Percentiles rank a stretch among this genome's conserved stretches.
Conservation (phyloP, 1,284 basidiomycete genomes). For the Papiliotrema terrestris region DNA sequence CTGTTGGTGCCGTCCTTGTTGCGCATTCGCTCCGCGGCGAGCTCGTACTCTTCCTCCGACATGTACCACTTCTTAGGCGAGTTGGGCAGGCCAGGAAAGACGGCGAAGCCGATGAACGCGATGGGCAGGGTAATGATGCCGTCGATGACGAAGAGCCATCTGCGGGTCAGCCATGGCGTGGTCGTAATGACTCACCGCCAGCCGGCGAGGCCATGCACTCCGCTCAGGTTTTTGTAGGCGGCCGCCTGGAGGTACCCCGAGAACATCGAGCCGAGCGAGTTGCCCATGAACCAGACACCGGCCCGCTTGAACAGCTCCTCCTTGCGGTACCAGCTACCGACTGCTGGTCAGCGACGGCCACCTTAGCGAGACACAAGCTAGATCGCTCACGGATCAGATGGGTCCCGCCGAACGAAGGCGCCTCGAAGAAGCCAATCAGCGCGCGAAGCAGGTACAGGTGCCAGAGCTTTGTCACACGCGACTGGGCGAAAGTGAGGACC, state of each 20-base stretch:
- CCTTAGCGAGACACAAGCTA: no score
- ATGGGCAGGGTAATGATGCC: constrained; percentile 32
- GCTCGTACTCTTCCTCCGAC: constrained; percentile 19
- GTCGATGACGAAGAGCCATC: constrained; percentile 31
- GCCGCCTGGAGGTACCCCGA: constrained; percentile 39
- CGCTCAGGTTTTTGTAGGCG: constrained; percentile 36
- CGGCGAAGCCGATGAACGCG: constrained; percentile 20
- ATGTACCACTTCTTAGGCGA: constrained; percentile 17
- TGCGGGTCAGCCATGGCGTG: background rate
- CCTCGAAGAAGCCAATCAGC: constrained; percentile 26
- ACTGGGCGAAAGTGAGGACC: constrained; percentile 18
- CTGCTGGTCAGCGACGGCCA: constrained; percentile 29
- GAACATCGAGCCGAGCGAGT: constrained; percentile 28
- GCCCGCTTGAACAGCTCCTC: constrained; percentile 28
- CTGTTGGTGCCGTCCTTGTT: constrained; percentile 2
- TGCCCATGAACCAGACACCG: constrained; percentile 26
- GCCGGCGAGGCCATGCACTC: constrained; percentile 32
- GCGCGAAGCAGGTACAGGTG: constrained; percentile 27
- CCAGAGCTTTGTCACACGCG: constrained; percentile 11
- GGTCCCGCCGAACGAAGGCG: constrained; percentile 23
- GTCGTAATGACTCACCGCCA: constrained; percentile 4
- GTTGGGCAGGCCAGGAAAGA: constrained; percentile 31
- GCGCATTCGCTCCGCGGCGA: constrained; percentile 14
- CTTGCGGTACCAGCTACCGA: constrained; percentile 20
- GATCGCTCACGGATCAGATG: constrained; percentile 20